A percentile compares a stretch with the other conserved stretches of the same genome.
Evolutionary conservation across 2,329 filamentous ascomycete genomes (phyloP).

Genomic region (Intubia oerlemansii): DNA sequence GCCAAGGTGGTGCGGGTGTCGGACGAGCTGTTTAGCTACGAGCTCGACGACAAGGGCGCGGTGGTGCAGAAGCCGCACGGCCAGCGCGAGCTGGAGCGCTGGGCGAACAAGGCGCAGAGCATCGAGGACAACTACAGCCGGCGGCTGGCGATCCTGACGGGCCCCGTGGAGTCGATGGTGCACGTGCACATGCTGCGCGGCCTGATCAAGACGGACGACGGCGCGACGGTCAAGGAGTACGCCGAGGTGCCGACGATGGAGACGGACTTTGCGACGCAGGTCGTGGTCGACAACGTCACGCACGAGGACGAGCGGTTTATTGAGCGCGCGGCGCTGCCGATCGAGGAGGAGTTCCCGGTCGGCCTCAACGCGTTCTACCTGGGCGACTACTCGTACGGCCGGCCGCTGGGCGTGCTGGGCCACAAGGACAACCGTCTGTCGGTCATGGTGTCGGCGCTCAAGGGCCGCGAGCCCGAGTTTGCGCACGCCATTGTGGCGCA

Average conservation of each 20-base stretch:
- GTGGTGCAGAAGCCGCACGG: slow-evolving; percentile 50
- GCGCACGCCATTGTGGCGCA: slow-evolving; percentile 49
- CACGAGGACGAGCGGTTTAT: slow-evolving; percentile 88
- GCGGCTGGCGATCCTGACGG: slow-evolving; percentile 70
- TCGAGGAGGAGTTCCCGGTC: slow-evolving; percentile 78
- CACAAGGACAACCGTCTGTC: slow-evolving; percentile 36
- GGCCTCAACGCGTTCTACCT: slow-evolving; percentile 78
- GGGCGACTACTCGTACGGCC: slow-evolving; percentile 80
- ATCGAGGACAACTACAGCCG: slow-evolving; percentile 83
- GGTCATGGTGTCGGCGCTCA: slow-evolving; percentile 55
- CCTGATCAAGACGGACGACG: slow-evolving; percentile 72
- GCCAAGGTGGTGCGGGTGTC: slow-evolving; percentile 76
- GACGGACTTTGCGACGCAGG: slow-evolving; percentile 76
- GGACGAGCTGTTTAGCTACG: slow-evolving; percentile 84
- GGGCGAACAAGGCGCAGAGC: slow-evolving; percentile 60
- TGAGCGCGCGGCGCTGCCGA: slow-evolving; percentile 66
- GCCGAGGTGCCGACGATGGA: slow-evolving; percentile 68
- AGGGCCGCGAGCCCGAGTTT: slow-evolving; percentile 62
- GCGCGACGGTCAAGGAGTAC: slow-evolving; percentile 84
- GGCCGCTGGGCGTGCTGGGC: slow-evolving; percentile 62
- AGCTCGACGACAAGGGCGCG: slow-evolving; percentile 43
- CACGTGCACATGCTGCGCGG: slow-evolving; percentile 91
- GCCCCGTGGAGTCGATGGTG: slow-evolving; percentile 69
- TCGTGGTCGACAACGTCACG: slow-evolving; percentile 71
- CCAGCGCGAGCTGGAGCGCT: slow-evolving; percentile 59